These are phyloP conservation scores for Kwoniella botswanensis DNA, from an alignment of 768 basidiomycete genomes.

Conservation along the genomic window DNA sequence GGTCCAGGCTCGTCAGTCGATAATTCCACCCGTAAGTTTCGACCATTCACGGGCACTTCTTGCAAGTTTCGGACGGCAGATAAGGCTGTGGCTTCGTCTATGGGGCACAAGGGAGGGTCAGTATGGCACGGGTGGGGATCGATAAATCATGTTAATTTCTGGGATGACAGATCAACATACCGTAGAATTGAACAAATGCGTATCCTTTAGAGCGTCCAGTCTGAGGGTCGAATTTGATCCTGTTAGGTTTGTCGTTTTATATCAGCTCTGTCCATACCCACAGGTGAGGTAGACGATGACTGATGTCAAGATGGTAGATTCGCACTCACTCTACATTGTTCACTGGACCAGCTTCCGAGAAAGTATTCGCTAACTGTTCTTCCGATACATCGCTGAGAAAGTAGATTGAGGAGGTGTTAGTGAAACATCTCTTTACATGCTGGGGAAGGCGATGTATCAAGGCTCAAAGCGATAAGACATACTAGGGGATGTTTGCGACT, in stretches of 20 bases:
- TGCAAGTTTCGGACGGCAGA: conserved; percentile 97
- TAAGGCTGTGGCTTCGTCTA: conserved; percentile 90
- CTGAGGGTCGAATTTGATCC: conserved; percentile 57
- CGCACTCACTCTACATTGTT: conserved; percentile 53
- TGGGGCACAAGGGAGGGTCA: not conserved
- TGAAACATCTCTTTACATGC: not conserved
- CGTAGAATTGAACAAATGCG: conserved; percentile 58
- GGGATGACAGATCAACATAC: conserved; percentile 33
- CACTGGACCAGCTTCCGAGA: conserved; percentile 58
- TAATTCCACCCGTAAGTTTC: conserved; percentile 89
- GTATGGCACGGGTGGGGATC: not conserved
- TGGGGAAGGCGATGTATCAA: not conserved
- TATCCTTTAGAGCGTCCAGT: conserved; percentile 58
- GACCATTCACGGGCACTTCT: conserved; percentile 87
- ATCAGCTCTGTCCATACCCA: not conserved
- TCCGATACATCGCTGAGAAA: conserved; percentile 56
- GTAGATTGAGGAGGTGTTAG: not conserved
- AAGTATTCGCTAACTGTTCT: conserved; percentile 56
- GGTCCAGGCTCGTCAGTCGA: conserved; percentile 52
- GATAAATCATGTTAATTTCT: not conserved
- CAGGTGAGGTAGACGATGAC: not conserved
- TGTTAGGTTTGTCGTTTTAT: conserved; percentile 15
- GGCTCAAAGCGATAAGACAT: not conserved
- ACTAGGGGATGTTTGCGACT: conserved; percentile 32
- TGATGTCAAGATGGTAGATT: not conserved